Evolutionary conservation across 371 early-diverging fungal genomes (phyloP), one percentile per base, ranked within the genome.

Genomic region (Zychaea mexicana): DNA sequence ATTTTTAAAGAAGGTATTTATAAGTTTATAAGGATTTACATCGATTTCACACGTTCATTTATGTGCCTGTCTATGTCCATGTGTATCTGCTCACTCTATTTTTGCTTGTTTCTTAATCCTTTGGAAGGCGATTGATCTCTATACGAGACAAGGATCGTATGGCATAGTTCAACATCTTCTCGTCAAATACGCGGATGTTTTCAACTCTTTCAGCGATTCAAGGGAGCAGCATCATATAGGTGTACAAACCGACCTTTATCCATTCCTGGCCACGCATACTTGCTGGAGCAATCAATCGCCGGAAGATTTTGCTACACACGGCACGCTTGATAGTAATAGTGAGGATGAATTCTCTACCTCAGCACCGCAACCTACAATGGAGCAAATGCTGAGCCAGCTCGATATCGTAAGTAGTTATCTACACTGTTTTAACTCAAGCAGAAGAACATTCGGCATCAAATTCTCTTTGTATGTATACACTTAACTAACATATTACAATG

Each of bases 161-260:
- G 81, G 81, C 4, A 76, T 76, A 58, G 78, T 73, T 1, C 62
- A 67, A 2, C 81, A 81, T 21, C 61, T 81, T 38, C 55, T 47
- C 0, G 28, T 33, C 0, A 76, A 78, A 32, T 76, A 70, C 45
- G 60, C 57, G 21, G 52, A 28, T 7, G 38, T 80, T 0, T 52
- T 80, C 33, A 59, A 57, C 6, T 58, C 59, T 7, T 68, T 64
- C 62, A 70, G 72, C 22, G 78, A 81, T 42, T n/a, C 66, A 69
- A 27, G 60, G 17, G 78, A 72, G 22, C 58, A 62, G 1, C 62
- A 68, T 31, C 73, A 78, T n/a, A 33, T 60, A 2, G 81, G 78
- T 39, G 57, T 74, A 24, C 81, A 81, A 49, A 81, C 81, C 0
- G 81, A 81, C 49, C 72, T 72, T 0, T 71, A 70, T 56, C 77